Percentiles rank a stretch among this genome's conserved stretches.
Evolutionary conservation across 306 rosid species (phyloP).

Genomic region (Arachis hypogaea): DNA sequence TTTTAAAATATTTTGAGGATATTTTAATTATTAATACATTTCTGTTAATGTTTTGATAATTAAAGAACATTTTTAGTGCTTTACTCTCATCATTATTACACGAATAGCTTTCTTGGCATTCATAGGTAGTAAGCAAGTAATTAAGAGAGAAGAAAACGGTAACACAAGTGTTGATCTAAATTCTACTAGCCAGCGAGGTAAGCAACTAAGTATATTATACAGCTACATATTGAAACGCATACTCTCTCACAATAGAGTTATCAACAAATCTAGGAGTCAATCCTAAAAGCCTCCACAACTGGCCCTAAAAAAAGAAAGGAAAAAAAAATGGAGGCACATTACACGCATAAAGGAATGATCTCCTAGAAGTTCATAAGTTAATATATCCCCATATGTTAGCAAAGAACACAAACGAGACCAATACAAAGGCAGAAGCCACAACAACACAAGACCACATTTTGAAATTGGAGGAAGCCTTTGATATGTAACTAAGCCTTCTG

Average conservation of each 20-base stretch:
- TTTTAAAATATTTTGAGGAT: no score
- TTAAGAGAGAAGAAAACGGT: neutral
- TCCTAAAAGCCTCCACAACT: constrained; percentile 44
- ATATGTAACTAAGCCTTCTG: constrained; percentile 36
- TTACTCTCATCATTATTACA: no score
- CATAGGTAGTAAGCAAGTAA: neutral
- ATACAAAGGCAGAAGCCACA: constrained; percentile 46
- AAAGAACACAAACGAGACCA: constrained; percentile 47
- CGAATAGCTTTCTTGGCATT: no score
- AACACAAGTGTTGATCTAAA: constrained; percentile 8
- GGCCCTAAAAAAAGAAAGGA: constrained; percentile 20
- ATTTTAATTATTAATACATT: no score
- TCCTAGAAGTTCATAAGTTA: constrained; percentile 49
- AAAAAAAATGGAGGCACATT: constrained; percentile 28
- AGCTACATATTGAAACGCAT: neutral
- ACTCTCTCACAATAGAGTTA: constrained; percentile 17
- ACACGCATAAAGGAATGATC: constrained; percentile 38
- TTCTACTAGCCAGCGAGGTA: constrained; percentile 26
- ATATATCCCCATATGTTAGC: constrained; percentile 60
- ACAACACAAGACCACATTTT: constrained; percentile 48
- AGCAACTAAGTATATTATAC: constrained; percentile 27
- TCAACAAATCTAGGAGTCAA: constrained; percentile 36
- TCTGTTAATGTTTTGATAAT: no score
- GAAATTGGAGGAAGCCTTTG: constrained; percentile 41
- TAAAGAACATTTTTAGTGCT: no score